Percentiles rank a stretch among this genome's conserved stretches.
These are phyloP conservation scores for Daldinia caldariorum DNA, from an alignment of 495 filamentous ascomycete species.

Conservation along the genomic window DNA sequence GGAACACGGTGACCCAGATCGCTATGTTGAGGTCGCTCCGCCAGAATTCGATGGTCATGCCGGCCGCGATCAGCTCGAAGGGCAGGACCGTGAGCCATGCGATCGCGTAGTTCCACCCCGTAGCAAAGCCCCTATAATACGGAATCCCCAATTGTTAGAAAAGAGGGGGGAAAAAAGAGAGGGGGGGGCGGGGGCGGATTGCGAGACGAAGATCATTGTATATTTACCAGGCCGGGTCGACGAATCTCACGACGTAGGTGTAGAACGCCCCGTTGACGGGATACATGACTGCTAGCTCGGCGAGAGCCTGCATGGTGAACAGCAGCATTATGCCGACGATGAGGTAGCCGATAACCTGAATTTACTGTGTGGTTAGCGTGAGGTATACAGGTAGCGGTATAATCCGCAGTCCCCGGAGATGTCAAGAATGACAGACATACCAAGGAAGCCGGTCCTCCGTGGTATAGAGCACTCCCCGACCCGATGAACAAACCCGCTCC, in stretches of 20 bases:
- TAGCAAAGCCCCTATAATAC: neutral
- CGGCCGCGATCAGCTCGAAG: neutral
- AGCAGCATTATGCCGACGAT: constrained; percentile 59
- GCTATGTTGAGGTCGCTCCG: neutral
- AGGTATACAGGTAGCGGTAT: neutral
- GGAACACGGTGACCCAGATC: neutral
- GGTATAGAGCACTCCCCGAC: constrained; percentile 58
- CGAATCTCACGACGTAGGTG: constrained; percentile 72
- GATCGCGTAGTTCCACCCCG: neutral
- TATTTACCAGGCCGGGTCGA: constrained; percentile 69
- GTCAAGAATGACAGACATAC: constrained; percentile 32
- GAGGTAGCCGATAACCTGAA: constrained; percentile 47
- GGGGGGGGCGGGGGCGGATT: no score
- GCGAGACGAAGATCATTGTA: constrained; percentile 52
- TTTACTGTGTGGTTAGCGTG: neutral
- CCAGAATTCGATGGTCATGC: constrained; percentile 4
- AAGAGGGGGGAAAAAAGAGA: neutral
- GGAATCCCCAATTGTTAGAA: neutral
- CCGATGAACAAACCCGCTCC: constrained; percentile 69
- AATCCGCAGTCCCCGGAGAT: neutral
- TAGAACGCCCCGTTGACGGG: constrained; percentile 68
- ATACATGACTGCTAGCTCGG: constrained; percentile 73
- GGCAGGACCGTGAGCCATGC: neutral
- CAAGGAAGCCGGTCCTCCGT: constrained; percentile 65
- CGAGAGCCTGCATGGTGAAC: constrained; percentile 66